phyloP scores from a whole-genome alignment of 2,329 filamentous ascomycete genomes.

The Beauveria brongniartii region DNA sequence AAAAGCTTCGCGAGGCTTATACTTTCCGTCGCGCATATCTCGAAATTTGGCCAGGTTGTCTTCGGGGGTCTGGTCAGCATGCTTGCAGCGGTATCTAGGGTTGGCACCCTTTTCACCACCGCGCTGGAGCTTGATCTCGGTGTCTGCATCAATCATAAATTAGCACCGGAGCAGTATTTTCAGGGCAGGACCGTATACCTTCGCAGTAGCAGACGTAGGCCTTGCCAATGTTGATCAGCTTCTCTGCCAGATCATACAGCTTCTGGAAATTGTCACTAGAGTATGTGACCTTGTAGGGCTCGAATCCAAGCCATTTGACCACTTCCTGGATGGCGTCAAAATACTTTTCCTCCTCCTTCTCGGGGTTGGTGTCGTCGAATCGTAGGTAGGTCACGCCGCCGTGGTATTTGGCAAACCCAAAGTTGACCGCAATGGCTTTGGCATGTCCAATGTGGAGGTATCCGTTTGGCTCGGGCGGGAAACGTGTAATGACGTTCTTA shows the following conservation, averaged over 20 bases:
- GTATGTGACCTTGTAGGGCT: slow-evolving; percentile 58
- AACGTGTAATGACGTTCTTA: slow-evolving; percentile 59
- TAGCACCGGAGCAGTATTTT: not conserved
- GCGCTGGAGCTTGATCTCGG: slow-evolving; percentile 78
- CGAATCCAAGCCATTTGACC: slow-evolving; percentile 66
- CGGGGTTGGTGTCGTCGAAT: slow-evolving; percentile 94
- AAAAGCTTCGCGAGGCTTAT: slow-evolving; percentile 74
- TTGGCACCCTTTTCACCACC: slow-evolving; percentile 61
- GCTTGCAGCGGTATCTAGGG: slow-evolving; percentile 69
- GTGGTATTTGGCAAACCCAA: slow-evolving; percentile 83
- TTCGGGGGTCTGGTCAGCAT: slow-evolving; percentile 66
- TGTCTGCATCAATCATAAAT: slow-evolving; percentile 35
- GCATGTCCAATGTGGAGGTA: slow-evolving; percentile 90
- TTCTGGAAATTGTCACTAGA: slow-evolving; percentile 85
- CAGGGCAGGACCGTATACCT: not conserved
- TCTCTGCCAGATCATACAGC: slow-evolving; percentile 82
- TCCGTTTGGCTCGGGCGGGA: slow-evolving; percentile 85
- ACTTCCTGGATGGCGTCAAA: slow-evolving; percentile 86
- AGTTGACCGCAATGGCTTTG: slow-evolving; percentile 94
- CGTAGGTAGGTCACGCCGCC: slow-evolving; percentile 49
- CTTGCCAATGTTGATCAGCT: slow-evolving; percentile 63
- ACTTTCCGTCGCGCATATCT: slow-evolving; percentile 86
- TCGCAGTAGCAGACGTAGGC: slow-evolving; percentile 86
- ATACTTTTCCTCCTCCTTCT: slow-evolving; percentile 84
- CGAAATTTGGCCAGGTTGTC: slow-evolving; percentile 77